These are phyloP conservation scores for Linum tenue DNA, from an alignment of 345 rosid genomes.

Conservation along the genomic window DNA sequence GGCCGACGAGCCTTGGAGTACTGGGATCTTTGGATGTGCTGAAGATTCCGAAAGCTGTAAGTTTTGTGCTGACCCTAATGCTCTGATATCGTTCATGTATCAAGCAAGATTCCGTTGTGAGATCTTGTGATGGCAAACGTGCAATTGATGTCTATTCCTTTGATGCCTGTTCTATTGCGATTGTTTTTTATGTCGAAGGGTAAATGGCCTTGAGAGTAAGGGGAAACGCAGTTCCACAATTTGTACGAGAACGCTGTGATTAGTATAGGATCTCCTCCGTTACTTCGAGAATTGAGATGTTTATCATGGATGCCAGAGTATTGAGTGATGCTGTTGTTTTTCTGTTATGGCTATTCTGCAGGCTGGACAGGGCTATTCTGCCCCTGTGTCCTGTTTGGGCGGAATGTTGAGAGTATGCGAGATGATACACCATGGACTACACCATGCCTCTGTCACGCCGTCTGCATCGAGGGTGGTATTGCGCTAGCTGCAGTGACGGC, in stretches of 20 bases:
- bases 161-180: too few species aligned
- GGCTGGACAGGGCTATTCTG: slow-evolving; percentile 86
- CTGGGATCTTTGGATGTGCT: slow-evolving; percentile 82
- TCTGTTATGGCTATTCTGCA: slow-evolving; percentile 16
- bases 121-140: too few species aligned
- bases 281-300: too few species aligned
- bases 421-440: slow-evolving; percentile 71
- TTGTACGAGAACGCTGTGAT: too few species aligned
- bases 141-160: too few species aligned
- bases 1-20: slow-evolving; percentile 86
- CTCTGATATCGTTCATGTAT: not conserved
- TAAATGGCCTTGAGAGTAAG: too few species aligned
- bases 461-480: slow-evolving; percentile 80
- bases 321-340: too few species aligned
- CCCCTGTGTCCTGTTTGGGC: slow-evolving; percentile 88
- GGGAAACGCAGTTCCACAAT: too few species aligned
- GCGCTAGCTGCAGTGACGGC: slow-evolving; percentile 65
- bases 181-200: too few species aligned
- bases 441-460: slow-evolving; percentile 76
- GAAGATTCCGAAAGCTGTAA: slow-evolving; percentile 82
- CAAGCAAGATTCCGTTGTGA: not conserved
- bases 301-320: too few species aligned
- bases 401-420: slow-evolving; percentile 65
- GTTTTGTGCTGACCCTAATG: slow-evolving; percentile 12
- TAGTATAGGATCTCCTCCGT: too few species aligned